Evolutionary conservation across 2,329 filamentous ascomycete species (phyloP).

Genomic region (Verticillium tricorpus): DNA sequence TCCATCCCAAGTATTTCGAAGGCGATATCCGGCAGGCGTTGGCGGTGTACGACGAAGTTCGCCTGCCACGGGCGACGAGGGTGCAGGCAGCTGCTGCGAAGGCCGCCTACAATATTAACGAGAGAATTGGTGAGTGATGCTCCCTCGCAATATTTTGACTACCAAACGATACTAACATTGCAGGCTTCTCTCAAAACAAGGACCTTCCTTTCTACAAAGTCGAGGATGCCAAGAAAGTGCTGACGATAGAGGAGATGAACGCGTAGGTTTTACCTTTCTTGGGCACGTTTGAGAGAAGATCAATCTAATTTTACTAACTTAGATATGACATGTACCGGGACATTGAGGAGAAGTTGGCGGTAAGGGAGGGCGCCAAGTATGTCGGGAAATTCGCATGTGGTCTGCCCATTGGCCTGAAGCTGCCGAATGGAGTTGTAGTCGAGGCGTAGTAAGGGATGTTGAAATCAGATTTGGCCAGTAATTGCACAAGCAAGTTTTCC

Average conservation of each 20-base stretch:
- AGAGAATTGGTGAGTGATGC: constrained; percentile 46
- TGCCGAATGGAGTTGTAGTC: constrained; percentile 42
- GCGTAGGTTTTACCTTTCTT: constrained; percentile 32
- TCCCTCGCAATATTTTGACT: too few relatives aligned
- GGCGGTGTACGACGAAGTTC: constrained; percentile 45
- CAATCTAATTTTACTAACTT: neutral
- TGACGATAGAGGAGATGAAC: constrained; percentile 69
- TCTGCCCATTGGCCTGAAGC: constrained; percentile 40
- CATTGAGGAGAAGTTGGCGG: constrained; percentile 43
- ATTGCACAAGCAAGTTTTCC: too few relatives aligned
- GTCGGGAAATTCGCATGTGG: constrained; percentile 34
- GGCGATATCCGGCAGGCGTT: constrained; percentile 45
- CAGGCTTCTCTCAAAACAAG: constrained; percentile 60
- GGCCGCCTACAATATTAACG: constrained; percentile 58
- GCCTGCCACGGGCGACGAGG: constrained; percentile 48
- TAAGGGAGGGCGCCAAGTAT: constrained; percentile 26
- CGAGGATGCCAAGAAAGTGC: constrained; percentile 53
- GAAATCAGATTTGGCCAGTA: too few relatives aligned
- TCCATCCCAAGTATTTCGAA: constrained; percentile 40
- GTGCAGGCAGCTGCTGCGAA: constrained; percentile 55
- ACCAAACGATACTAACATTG: too few relatives aligned
- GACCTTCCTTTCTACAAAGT: constrained; percentile 54
- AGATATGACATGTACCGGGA: constrained; percentile 58
- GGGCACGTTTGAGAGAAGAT: neutral
- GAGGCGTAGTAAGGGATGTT: constrained; percentile 6